Evolutionary conservation across 78 protist genomes (phyloP), one percentile per base, ranked within the genome.

Genomic region (Corallochytrium limacisporum): DNA sequence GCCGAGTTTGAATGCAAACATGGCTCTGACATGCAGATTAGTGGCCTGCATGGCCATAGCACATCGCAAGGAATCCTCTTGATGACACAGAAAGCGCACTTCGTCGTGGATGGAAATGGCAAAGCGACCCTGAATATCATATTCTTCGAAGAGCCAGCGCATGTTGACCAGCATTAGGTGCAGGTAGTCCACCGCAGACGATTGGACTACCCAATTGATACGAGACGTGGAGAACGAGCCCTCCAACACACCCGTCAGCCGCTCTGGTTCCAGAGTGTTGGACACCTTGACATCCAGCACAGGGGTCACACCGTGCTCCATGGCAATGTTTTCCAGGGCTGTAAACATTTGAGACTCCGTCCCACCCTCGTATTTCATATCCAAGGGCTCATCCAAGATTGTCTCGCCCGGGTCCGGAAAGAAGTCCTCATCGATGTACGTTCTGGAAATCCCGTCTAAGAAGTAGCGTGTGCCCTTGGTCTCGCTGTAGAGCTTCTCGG

Each of bases 131-230:
- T 7, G 62, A 13, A 46, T 7, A 10, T 5, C 54, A 49, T 65
- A 44, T 8, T 7, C 13, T 5, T 16, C 31, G 4, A 42, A n/a
- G 22, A 65, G 53, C 18, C 26, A 48, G n/a, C 35, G 9, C 57
- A 55, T 47, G 26, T 56, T 32, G 13, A 24, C 36, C 26, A 73
- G 50, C 65, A 73, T 20, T 37, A 73, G 62, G 48, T 73, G 78
- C 40, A 73, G 37, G 18, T 55, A 73, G 71, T 73, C 78, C 28
- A 73, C 78, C 24, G 47, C 78, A 7, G 78, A 73, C 13, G 69
- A 56, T 29, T 73, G 78, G 33, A 73, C 70, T 29, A 62, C 70
- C 78, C 78, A 73, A 32, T 73, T 73, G 46, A 73, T 13, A 5
- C 71, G 71, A 53, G 59, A 53, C n/a, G n/a, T n/a, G n/a, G n/a